Percentiles rank a stretch among this genome's conserved stretches.
Conservation (phyloP, 2,329 filamentous ascomycete species). For the Mycocentrospora acerina region DNA sequence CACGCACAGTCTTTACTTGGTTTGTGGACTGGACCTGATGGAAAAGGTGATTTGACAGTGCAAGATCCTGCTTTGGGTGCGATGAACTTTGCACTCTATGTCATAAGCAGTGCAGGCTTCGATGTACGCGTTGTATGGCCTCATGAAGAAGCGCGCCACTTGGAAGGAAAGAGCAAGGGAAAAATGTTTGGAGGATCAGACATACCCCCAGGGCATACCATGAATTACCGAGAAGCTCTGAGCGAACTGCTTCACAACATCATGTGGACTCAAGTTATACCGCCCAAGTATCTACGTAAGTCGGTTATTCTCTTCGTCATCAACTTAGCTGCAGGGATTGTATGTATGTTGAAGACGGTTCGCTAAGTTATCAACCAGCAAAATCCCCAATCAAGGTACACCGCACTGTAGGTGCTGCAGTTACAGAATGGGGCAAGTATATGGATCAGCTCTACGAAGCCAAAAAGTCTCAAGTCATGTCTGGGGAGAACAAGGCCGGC, state of each 20-base stretch:
- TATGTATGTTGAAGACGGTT: no score
- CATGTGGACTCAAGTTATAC: conserved; percentile 61
- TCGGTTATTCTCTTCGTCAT: conserved; percentile 4
- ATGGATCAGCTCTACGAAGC: conserved; percentile 68
- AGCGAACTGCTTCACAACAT: conserved; percentile 64
- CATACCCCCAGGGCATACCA: conserved; percentile 43
- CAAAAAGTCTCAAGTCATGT: conserved; percentile 54
- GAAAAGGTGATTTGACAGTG: conserved; percentile 48
- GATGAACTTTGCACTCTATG: conserved; percentile 62
- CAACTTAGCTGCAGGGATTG: no score
- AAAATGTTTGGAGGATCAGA: conserved; percentile 35
- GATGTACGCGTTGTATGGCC: conserved; percentile 60
- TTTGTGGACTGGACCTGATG: conserved; percentile 33
- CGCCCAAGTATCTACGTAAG: conserved; percentile 58
- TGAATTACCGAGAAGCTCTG: conserved; percentile 68
- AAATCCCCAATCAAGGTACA: conserved; percentile 49
- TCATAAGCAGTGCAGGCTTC: conserved; percentile 71
- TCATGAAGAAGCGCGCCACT: conserved; percentile 53
- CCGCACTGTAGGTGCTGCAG: conserved; percentile 56
- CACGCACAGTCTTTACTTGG: conserved; percentile 54
- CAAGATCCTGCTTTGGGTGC: conserved; percentile 62
- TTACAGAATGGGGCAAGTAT: conserved; percentile 66
- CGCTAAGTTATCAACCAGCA: conserved; percentile 16
- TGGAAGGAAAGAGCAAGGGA: conserved; percentile 18
- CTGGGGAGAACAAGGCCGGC: conserved; percentile 41